Conservation (phyloP, 73 alveolate genomes). For the Uronychia binucleata region DNA sequence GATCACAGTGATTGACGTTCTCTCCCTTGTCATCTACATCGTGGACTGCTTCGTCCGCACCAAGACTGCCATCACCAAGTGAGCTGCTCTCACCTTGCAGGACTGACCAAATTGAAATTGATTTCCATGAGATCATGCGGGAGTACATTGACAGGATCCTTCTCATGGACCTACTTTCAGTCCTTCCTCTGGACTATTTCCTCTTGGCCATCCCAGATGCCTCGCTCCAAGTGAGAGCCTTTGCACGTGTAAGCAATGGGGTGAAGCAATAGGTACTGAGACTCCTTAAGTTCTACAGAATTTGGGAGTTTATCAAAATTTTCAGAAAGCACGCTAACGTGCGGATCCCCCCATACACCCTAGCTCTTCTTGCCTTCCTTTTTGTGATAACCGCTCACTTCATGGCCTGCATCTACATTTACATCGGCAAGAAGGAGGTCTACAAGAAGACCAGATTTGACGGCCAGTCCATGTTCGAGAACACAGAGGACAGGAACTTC, state of each 20-base stretch:
- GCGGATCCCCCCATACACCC: constrained; percentile 19
- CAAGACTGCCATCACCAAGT: constrained; percentile 32
- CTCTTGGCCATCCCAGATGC: constrained; percentile 14
- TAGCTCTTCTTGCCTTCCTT: constrained; percentile 10
- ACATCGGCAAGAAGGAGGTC: constrained; percentile 36
- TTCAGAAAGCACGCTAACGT: constrained; percentile 33
- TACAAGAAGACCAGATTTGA: constrained; percentile 28
- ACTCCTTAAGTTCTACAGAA: constrained; percentile 41
- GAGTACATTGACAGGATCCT: constrained; percentile 28
- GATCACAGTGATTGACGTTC: constrained; percentile 20
- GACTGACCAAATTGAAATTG: constrained; percentile 18
- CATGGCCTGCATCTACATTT: constrained; percentile 46
- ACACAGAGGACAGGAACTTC: constrained; percentile 9
- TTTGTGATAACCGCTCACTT: constrained; percentile 39
- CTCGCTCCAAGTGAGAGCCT: not conserved
- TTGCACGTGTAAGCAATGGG: not conserved
- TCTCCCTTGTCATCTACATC: constrained; percentile 4
- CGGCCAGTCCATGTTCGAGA: constrained; percentile 23
- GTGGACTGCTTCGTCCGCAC: constrained; percentile 35
- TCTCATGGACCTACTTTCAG: constrained; percentile 38
- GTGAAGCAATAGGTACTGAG: constrained; percentile 4
- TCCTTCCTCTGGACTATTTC: constrained; percentile 65
- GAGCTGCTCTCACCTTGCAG: not conserved
- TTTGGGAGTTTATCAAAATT: constrained; percentile 15
- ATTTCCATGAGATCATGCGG: not conserved